A percentile compares a stretch with the other conserved stretches of the same genome.
These are phyloP conservation scores for Penicillium psychrofluorescens DNA, from an alignment of 495 filamentous ascomycete genomes.

Conservation along the genomic window DNA sequence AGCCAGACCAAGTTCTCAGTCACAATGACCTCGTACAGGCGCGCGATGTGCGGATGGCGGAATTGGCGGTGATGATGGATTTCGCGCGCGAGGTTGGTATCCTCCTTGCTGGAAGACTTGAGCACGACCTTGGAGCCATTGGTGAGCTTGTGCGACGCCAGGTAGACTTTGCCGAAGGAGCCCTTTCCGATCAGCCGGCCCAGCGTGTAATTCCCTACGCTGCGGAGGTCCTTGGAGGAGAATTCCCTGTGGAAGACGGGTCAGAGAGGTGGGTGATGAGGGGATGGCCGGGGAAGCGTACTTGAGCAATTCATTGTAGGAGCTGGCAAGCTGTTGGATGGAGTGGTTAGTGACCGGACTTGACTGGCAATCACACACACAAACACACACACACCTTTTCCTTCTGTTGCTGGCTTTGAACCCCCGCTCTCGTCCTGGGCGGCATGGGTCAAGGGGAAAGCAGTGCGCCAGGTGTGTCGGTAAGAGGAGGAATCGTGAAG, in stretches of 20 bases:
- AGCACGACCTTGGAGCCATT: conserved; percentile 99
- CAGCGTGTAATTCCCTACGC: conserved; percentile 89
- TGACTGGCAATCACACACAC: no score
- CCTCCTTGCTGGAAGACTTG: conserved; percentile 93
- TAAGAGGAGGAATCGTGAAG: conserved; percentile 1
- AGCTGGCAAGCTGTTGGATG: conserved; percentile 73
- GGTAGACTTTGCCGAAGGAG: conserved; percentile 96
- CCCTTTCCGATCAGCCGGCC: conserved; percentile 93
- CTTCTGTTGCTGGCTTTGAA: conserved; percentile 88
- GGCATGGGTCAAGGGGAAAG: conserved; percentile 44
- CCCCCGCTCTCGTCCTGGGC: conserved; percentile 73
- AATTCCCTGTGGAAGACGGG: conserved; percentile 63
- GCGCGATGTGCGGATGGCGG: conserved; percentile 92
- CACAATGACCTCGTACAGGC: conserved; percentile 95
- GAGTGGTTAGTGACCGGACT: no score
- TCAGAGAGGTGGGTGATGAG: conserved; percentile 9
- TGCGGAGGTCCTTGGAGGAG: conserved; percentile 80
- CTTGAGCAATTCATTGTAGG: conserved; percentile 93
- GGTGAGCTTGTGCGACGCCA: conserved; percentile 93
- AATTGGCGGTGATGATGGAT: conserved; percentile 99
- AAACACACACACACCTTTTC: conserved; percentile 61
- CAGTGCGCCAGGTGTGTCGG: conserved; percentile 11
- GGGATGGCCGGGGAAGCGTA: conserved; percentile 40
- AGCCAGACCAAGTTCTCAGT: conserved; percentile 94
- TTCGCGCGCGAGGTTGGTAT: conserved; percentile 90